Percentiles rank a stretch among this genome's conserved stretches.
phyloP scores from a whole-genome alignment of 495 filamentous ascomycete species.

The Aspergillus bertholletiae region DNA sequence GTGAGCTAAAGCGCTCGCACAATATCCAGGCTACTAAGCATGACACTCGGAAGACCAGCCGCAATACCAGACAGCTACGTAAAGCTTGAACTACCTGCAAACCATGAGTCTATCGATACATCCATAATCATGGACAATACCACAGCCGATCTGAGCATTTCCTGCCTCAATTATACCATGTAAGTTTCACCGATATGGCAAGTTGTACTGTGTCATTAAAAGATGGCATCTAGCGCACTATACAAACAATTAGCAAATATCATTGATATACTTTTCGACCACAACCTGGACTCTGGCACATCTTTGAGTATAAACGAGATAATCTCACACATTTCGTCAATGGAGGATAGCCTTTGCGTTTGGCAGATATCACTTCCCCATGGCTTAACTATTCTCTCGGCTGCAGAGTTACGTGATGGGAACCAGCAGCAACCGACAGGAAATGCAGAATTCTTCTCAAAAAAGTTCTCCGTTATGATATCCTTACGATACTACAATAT shows the following conservation, averaged over 20 bases:
- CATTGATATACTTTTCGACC: conserved; percentile 36
- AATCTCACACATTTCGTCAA: conserved; percentile 10
- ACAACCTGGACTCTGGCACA: conserved; percentile 33
- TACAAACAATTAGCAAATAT: conserved; percentile 27
- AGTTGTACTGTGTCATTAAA: too few species aligned
- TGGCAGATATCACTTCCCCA: conserved; percentile 17
- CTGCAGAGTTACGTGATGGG: not conserved
- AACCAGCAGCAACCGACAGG: not conserved
- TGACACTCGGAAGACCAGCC: conserved; percentile 43
- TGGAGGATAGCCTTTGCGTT: conserved; percentile 16
- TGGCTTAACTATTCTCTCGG: conserved; percentile 8
- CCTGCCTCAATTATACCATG: conserved; percentile 38
- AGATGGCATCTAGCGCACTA: conserved; percentile 17
- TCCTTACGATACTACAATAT: conserved; percentile 36
- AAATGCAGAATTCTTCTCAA: conserved; percentile 6
- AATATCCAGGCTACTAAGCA: conserved; percentile 34
- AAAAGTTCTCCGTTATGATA: conserved; percentile 31
- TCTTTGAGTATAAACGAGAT: conserved; percentile 13
- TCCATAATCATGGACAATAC: conserved; percentile 12
- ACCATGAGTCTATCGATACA: conserved; percentile 19
- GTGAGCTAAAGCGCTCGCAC: too few species aligned
- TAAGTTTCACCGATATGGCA: too few species aligned
- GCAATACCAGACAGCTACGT: conserved; percentile 37
- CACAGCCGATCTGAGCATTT: conserved; percentile 14
- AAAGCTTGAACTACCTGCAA: conserved; percentile 33